A percentile compares a stretch with the other conserved stretches of the same genome.
Evolutionary conservation across 2,329 filamentous ascomycete genomes (phyloP).

Genomic region (Dactylellina leptospora): DNA sequence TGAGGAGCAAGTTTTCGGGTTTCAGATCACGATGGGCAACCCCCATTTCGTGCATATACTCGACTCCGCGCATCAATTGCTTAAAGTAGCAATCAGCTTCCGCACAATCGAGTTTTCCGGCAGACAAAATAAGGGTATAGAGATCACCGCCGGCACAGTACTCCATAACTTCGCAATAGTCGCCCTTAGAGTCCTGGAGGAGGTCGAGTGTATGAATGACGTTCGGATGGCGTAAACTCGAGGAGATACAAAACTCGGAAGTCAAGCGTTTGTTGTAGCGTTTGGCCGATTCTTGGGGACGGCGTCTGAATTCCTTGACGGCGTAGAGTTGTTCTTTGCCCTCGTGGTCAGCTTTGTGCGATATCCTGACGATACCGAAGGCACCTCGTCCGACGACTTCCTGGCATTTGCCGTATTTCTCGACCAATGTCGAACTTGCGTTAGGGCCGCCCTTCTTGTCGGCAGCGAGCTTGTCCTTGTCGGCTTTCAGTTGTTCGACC

Average conservation of each 20-base stretch:
- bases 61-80: conserved; percentile 97
- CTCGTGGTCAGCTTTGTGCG: conserved; percentile 87
- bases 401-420: conserved; percentile 98
- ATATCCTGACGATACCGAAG: conserved; percentile 96
- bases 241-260: conserved; percentile 98
- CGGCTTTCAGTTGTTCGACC: conserved; percentile 90
- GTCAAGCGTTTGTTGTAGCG: conserved; percentile 98
- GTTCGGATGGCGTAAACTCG: conserved; percentile 93
- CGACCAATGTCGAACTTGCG: conserved; percentile 79
- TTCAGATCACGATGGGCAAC: conserved; percentile 97
- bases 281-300: conserved; percentile 92
- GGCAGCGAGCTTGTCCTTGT: conserved; percentile 77
- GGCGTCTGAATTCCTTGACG: conserved; percentile 95
- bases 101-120: conserved; percentile 86
- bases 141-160: conserved; percentile 96
- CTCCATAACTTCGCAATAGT: conserved; percentile 99
- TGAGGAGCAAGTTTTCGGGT: conserved; percentile 93
- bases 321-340: conserved; percentile 89
- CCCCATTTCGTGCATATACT: conserved; percentile 99
- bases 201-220: conserved; percentile 97
- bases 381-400: conserved; percentile 95
- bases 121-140: conserved; percentile 89
- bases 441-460: conserved; percentile 81
- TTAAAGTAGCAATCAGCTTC: conserved; percentile 99
- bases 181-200: conserved; percentile 92